phyloP scores from a whole-genome alignment of 163 green algal species.

The Scenedesmus sp. region DNA sequence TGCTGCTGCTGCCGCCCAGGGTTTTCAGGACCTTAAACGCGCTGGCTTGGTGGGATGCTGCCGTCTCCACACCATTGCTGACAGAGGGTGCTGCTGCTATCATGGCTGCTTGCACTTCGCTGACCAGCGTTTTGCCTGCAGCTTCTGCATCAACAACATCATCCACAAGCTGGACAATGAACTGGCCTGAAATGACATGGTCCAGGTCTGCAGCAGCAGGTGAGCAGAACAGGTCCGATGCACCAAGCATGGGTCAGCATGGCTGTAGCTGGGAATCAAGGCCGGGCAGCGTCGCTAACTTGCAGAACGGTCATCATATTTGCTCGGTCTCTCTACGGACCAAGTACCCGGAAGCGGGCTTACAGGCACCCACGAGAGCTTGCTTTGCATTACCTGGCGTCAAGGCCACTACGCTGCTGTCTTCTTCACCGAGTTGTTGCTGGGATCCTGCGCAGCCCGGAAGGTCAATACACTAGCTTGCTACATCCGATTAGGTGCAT shows the following conservation, averaged over 20 bases:
- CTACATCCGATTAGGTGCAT: too few species aligned
- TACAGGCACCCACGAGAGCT: not conserved
- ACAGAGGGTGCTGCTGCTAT: not conserved
- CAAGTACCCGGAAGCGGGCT: not conserved
- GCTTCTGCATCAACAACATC: not conserved
- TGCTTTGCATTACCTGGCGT: not conserved
- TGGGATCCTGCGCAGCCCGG: not conserved
- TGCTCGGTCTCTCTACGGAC: not conserved
- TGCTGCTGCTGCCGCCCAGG: not conserved
- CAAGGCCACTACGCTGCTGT: not conserved
- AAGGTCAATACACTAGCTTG: not conserved
- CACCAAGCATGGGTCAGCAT: not conserved
- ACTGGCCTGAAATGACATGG: slow-evolving; percentile 1
- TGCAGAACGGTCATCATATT: not conserved
- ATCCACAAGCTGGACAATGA: not conserved
- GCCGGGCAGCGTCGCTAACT: too few species aligned
- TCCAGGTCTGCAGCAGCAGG: not conserved
- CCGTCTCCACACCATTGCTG: not conserved
- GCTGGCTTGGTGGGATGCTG: not conserved
- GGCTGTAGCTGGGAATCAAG: not conserved
- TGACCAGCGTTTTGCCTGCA: not conserved
- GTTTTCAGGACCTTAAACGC: not conserved
- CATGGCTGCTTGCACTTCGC: slow-evolving; percentile 2
- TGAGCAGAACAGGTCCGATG: not conserved
- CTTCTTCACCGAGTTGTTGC: not conserved